Base-by-base conservation (phyloP, 2,329 filamentous ascomycete genomes). In the Pseudopyrenochaeta lycopersici region DNA sequence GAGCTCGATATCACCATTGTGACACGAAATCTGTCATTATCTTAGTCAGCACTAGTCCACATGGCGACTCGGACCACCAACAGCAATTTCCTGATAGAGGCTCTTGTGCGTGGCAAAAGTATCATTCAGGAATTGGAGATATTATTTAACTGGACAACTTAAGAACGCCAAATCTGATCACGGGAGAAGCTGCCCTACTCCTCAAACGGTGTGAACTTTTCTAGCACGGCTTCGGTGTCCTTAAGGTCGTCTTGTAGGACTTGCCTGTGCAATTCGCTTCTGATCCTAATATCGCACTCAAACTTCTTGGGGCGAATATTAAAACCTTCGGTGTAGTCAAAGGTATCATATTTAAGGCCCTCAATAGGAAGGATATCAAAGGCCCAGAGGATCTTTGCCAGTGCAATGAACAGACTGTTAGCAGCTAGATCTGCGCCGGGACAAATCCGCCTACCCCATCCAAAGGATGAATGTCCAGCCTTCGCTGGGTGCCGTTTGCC, bases 261-360 rank as follows among this genome's bases (percentile, higher is more conserved):
- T 44, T 53, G 38, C 49, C 54, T 58, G 53, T 72, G 69, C 49
- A 33, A 49, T 54, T 68, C 63, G 59, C 73, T 76, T 41, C 76
- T 61, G 1, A 74, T 54, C 14, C 20, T 62, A 4, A 78, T 72
- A 4, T 66, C 58, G 42, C 74, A 76, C 49, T 68, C 63, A 46
- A 77, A 77, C 42, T 62, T 66, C 60, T 61, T 55, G 14, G 76
- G 76, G 32, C 76, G 55, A 18, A 77, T 77, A 46, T 77, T 78
- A 47, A 78, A 77, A 2, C 75, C 76, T 17, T 78, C 74, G 2
- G 75, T 78, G 45, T 77, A 78, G 12, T 67, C 71, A 56, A 77
- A 76, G 11, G 67, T 74, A 46, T 77, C 74, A 49, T 78, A 78
- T 35, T 43, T 39, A n/a, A 61, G 42, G 3, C 71, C 75, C 29